These are phyloP conservation scores for Phytophthora rubi DNA, from an alignment of 352 stramenopile species.

Conservation along the genomic window DNA sequence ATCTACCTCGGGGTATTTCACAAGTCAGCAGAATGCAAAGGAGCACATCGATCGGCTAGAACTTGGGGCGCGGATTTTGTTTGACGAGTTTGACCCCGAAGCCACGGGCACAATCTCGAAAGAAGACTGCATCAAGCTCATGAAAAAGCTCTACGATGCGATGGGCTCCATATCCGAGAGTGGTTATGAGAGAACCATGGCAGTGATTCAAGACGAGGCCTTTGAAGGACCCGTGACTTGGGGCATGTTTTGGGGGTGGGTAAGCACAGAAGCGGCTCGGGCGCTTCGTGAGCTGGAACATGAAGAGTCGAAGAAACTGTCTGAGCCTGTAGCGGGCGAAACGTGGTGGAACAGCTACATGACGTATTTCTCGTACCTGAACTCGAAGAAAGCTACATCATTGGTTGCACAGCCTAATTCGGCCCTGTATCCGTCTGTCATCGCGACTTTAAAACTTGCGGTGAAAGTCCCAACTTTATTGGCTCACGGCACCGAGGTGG, in stretches of 20 bases:
- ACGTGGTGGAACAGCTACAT: conserved; percentile 81
- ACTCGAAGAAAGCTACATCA: conserved; percentile 29
- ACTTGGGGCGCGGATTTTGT: conserved; percentile 80
- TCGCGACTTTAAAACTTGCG: conserved; percentile 14
- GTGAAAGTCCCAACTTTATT: not conserved
- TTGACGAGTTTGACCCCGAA: conserved; percentile 81
- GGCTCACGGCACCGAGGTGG: not conserved
- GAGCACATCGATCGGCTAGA: conserved; percentile 88
- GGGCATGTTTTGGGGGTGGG: conserved; percentile 89
- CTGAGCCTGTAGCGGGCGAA: conserved; percentile 46
- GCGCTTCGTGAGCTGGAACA: conserved; percentile 73
- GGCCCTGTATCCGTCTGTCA: conserved; percentile 37
- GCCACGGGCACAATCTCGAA: conserved; percentile 72
- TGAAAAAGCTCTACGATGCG: conserved; percentile 78
- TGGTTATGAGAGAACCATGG: conserved; percentile 64
- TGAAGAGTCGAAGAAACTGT: conserved; percentile 53
- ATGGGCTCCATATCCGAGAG: conserved; percentile 72
- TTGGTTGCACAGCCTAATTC: conserved; percentile 34
- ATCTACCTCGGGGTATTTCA: conserved; percentile 80
- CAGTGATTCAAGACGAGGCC: conserved; percentile 59
- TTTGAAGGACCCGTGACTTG: conserved; percentile 81
- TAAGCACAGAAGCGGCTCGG: conserved; percentile 77
- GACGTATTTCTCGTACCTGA: conserved; percentile 49
- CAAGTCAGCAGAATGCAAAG: conserved; percentile 75
- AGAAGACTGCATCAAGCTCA: conserved; percentile 72